Evolutionary conservation across 1,284 basidiomycete genomes (phyloP), one percentile per base, ranked within the genome.

Genomic region (Kwoniella shivajii): DNA sequence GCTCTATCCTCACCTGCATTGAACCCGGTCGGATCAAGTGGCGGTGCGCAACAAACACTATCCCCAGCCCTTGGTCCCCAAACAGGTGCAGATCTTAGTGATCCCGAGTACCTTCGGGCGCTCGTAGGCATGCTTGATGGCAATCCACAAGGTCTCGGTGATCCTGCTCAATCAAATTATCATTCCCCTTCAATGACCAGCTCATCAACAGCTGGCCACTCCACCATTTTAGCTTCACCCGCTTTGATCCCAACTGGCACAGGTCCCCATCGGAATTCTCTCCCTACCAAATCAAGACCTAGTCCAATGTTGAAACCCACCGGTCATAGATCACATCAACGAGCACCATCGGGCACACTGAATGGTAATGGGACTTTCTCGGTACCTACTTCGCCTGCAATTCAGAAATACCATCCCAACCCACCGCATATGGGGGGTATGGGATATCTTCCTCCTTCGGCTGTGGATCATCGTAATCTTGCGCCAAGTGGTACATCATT

Each of bases 301-400:
- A 76, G 74, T 26, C 77, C 77, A 7, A 74, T 78, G 74, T 73
- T 78, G 60, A 77, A 77, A 56, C 77, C 77, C 7, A 72, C 72
- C 5, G 60, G 65, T 47, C 67, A 73, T 56, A 68, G 69, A 16
- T 65, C 66, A 2, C 66, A 68, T 53, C 52, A 66, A 24, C 51
- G 62, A 22, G 53, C 44, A 20, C 49, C 59, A 20, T 57, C 56
- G 20, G 45, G 43, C 6, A 50, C 50, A 16, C 36, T 24, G 26
- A 44, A 50, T 39, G 52, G 45, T 6, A 42, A 54, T 24, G 59
- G 52, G 10, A 41, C 46, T 24, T 50, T 57, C 54, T 49, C 62
- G 4, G 49, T 72, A 14, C 69, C 69, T 0, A 65, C 63, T 10
- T 72, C 68, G 18, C 66, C 71, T 50, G 63, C 56, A 46, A 34